Percentiles rank a stretch among this genome's conserved stretches.
phyloP scores from a whole-genome alignment of 2,329 filamentous ascomycete genomes.

The Zymoseptoria tritici region DNA sequence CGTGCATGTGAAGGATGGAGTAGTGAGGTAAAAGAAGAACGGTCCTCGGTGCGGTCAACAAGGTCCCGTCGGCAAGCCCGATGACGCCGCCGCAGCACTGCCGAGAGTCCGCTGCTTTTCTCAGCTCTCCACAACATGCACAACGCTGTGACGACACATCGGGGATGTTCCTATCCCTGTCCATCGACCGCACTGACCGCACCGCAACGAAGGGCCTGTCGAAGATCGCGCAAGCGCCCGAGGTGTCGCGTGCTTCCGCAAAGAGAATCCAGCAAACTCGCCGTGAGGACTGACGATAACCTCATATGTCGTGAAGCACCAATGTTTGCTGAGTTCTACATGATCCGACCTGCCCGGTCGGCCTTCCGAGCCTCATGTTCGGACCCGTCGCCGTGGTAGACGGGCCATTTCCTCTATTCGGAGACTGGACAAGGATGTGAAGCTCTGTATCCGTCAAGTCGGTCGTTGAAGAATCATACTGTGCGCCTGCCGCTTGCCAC shows the following conservation, averaged over 20 bases:
- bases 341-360: neutral
- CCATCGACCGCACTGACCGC: too few species aligned
- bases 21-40: too few species aligned
- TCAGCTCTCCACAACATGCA: neutral
- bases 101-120: neutral
- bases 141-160: neutral
- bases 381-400: neutral
- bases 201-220: neutral
- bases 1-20: too few species aligned
- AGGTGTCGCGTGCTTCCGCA: too few species aligned
- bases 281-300: neutral
- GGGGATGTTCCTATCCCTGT: neutral
- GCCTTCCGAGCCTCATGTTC: neutral
- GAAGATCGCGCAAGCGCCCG: too few species aligned
- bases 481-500: neutral
- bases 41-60: too few species aligned
- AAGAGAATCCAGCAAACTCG: neutral
- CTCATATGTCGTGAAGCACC: neutral
- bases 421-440: neutral
- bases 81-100: neutral
- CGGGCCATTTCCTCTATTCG: neutral
- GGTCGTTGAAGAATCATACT: neutral
- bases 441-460: neutral
- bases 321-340: neutral
- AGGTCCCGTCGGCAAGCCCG: too few species aligned